Base-by-base conservation (phyloP, 768 basidiomycete species). In the Lepiota venenata region DNA sequence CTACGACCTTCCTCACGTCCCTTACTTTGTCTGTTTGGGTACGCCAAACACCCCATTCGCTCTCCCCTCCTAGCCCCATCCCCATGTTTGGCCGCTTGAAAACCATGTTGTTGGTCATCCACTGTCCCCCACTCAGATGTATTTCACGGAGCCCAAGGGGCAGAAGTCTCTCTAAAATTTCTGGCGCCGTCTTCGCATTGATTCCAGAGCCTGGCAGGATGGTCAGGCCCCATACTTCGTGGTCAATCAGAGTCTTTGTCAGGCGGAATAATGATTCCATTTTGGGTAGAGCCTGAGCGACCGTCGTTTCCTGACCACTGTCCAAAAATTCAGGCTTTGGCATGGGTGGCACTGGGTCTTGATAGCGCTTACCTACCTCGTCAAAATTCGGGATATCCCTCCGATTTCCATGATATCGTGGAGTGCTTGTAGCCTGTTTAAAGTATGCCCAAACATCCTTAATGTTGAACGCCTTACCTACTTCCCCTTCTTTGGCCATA, bases 161-260 rank as follows among this genome's bases (percentile, higher is more conserved):
- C 20, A 82, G 60, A 36, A 91, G 71, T 16, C 68, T 59, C 18
- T 74, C 61, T 47, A 89, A 70, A 32, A 93, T 43, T 10, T 59
- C 48, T 1, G 70, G 64, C n/a, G 85, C 69, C 1, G 80, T 89
- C 8, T 71, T 61, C 6, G 74, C 64, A 59, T 86, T 89, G 51
- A 93, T 82, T 1, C 91, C 90, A 10, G 88, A 87, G 3, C 91
- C 91, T 2, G 88, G 85, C 58, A 92, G 78, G 46, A 93, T 78
- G 8, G 69, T 74, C 41, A 77, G 62, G 2, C 68, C 70, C 71
- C 72, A 74, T 11, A 68, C 63, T 38, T 71, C 68, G 12, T 71
- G 68, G n/a, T 70, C 69, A 15, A 70, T 63, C 10, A 73, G 59
- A n/a, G 66, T 58, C 49, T 71, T 68, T 46, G 71, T 69, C 37